Evolutionary conservation across 2,329 filamentous ascomycete species (phyloP), one percentile per base, ranked within the genome.

Genomic region (Diaporthe ilicicola): DNA sequence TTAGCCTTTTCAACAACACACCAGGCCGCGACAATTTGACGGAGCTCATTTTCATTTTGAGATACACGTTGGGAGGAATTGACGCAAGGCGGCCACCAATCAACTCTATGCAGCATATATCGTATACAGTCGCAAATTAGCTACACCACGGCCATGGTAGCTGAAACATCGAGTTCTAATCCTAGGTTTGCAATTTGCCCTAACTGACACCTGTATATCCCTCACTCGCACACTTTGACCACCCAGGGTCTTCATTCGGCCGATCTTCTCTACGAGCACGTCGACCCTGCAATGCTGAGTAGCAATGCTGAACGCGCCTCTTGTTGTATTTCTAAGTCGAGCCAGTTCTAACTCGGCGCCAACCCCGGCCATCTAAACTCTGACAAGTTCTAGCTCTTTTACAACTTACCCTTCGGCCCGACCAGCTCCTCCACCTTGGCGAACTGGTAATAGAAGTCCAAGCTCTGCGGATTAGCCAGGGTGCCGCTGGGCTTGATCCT

Each of bases 361-460:
- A 39, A 39, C 5, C 29, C 24, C 5, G 44, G 24, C 19, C 44
- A 9, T 50, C 29, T 24, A 22, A 22, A 27, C 32, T 37, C 44
- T 64, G 34, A 64, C 19, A 50, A 50, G n/a, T 19, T 64, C 44
- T 48, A 15, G 29, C 32, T 29, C 29, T 85, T 59, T 75, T 83
- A 88, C 50, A 89, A 77, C 78, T 85, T 89, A 76, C 84, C 86
- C 77, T 82, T 85, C 7, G 79, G 77, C 29, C 76, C 74, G 8
- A 83, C 76, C 46, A 91, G 76, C 62, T 91, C 87, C 78, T 94
- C 92, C 0, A 93, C 87, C 77, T 90, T 89, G 6, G 90, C 91
- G 81, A 95, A 96, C 77, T 89, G 90, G 75, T 96, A 95, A 77
- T 94, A 96, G 77, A 87, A 95, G 39, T 94, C 86, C 71, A 96